Evolutionary conservation across 768 basidiomycete genomes (phyloP), one percentile per base, ranked within the genome.

Genomic region (Gloeophyllum trabeum): DNA sequence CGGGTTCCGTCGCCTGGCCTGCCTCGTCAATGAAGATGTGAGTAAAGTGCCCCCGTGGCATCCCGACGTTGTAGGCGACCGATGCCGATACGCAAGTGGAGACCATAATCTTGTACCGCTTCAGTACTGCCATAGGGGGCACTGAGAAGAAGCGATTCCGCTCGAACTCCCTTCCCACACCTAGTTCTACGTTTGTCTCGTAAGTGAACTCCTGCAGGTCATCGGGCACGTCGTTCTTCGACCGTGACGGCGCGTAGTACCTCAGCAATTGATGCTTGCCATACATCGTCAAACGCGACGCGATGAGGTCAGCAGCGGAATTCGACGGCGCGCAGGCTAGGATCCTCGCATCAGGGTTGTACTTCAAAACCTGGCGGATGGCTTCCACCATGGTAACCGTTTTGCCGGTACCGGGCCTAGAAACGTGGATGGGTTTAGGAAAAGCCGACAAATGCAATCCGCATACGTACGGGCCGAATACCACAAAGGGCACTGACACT

Each of bases 1-100:
- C 81, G 0, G 80, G 77, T 54, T 85, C 81, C 0, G 75, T 77
- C 2, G 79, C 79, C 50, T 85, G 81, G 0, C 78, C 81, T 0
- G 80, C 81, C 52, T 85, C 81, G 48, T 85, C 81, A 6, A 81
- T 57, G 51, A 84, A 79, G 12, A 85, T 76, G 46, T 84, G 78
- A 6, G 63, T 68, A 53, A 75, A 85, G 53, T 81, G 74, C 0
- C 81, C 81, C 1, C 68, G 61, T 0, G 67, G 59, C 35, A 83
- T 63, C 0, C 80, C 79, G 28, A 81, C 64, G 1, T 71, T 73
- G 20, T 66, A 64, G 1, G 65, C 61, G 30, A 79, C 67, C 1
- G 73, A 72, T 0, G 77, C 74, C 0, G 81, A 80, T 6, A 76
- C 65, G 39, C 81, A 82, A 0, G 81, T 85, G 1, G 73, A 62